Conservation (phyloP, 257 asterid genomes). For the Solanum sejunctum region DNA sequence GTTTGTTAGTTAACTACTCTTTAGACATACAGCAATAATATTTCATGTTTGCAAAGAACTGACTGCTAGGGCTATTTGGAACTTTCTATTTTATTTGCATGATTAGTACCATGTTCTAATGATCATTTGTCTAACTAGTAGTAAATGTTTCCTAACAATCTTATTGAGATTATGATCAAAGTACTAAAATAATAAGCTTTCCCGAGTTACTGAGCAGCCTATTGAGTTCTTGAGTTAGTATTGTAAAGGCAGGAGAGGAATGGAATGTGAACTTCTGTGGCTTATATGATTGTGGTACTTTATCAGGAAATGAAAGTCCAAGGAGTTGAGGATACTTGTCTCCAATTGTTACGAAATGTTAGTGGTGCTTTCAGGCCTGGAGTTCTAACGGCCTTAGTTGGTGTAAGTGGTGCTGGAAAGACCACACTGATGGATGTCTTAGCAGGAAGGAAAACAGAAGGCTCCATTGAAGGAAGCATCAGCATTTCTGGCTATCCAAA, state of each 20-base stretch:
- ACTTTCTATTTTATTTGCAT: neutral
- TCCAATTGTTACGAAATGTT: conserved; percentile 58
- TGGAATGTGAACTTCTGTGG: neutral
- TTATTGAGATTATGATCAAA: neutral
- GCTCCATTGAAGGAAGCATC: conserved; percentile 64
- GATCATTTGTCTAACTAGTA: neutral
- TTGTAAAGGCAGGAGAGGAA: neutral
- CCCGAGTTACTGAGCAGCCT: neutral
- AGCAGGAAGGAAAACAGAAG: conserved; percentile 88
- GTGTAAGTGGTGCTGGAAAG: conserved; percentile 90
- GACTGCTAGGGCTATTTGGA: neutral
- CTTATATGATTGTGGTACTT: neutral
- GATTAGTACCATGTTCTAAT: neutral
- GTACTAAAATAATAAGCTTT: neutral
- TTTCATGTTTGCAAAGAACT: neutral
- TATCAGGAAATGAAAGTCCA: conserved; percentile 64
- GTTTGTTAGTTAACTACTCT: neutral
- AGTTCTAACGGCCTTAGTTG: conserved; percentile 73
- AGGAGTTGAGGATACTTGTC: conserved; percentile 62
- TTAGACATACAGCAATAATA: neutral
- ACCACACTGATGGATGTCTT: conserved; percentile 84
- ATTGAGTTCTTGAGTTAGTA: neutral
- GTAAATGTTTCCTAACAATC: neutral
- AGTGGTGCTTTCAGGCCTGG: conserved; percentile 90
- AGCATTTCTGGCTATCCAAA: conserved; percentile 70